Conservation (phyloP, 1,284 basidiomycete genomes). For the Marasmius tenuissimus region DNA sequence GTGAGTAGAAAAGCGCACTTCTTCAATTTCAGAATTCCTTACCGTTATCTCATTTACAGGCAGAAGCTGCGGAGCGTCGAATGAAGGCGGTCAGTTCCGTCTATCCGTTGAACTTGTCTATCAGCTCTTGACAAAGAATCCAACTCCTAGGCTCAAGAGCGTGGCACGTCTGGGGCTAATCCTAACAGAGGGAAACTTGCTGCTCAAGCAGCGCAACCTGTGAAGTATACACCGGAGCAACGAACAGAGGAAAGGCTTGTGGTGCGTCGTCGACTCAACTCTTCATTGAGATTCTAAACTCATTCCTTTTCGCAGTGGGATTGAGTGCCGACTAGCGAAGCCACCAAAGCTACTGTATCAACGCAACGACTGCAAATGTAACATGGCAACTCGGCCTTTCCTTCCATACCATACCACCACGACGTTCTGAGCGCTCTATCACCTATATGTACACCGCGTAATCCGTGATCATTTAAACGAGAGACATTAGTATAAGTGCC, state of each 20-base stretch:
- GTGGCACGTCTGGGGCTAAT: constrained; percentile 61
- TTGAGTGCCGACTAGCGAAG: too few relatives aligned
- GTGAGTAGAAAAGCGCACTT: constrained; percentile 19
- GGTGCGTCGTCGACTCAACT: constrained; percentile 34
- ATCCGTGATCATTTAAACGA: not conserved
- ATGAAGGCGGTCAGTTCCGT: constrained; percentile 53
- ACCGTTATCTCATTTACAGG: not conserved
- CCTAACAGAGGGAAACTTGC: constrained; percentile 67
- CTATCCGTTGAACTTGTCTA: constrained; percentile 11
- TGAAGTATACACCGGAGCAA: constrained; percentile 46
- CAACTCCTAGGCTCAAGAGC: constrained; percentile 47
- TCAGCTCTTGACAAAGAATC: constrained; percentile 17
- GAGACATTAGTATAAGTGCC: not conserved
- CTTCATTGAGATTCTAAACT: not conserved
- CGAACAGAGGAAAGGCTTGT: constrained; percentile 60
- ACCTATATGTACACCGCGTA: not conserved
- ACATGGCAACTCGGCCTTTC: not conserved
- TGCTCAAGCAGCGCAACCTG: constrained; percentile 50
- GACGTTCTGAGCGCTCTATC: not conserved
- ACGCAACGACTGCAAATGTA: not conserved
- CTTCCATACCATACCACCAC: not conserved
- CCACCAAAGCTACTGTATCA: not conserved
- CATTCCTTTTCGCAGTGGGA: not conserved
- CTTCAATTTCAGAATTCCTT: not conserved
- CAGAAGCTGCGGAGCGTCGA: constrained; percentile 69